Conservation (phyloP, 78 protist species). For the Tieghemostelium lacteum region DNA sequence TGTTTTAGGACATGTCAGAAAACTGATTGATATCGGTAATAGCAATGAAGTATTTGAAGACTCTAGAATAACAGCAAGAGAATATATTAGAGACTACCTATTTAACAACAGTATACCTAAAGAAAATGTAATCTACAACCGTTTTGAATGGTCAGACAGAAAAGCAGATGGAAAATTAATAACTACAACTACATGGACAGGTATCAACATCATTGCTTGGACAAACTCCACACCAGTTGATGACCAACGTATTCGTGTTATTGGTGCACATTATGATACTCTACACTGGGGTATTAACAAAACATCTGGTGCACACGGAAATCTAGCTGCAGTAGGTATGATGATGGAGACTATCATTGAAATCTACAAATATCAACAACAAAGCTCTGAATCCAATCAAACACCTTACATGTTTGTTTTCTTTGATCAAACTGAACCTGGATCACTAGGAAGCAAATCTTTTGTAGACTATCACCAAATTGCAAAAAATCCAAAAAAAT, state of each 20-base stretch:
- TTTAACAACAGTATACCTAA: not conserved
- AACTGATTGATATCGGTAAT: slow-evolving; percentile 60
- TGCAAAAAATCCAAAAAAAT: not conserved
- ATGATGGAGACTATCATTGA: slow-evolving; percentile 6
- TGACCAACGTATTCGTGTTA: not conserved
- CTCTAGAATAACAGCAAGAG: slow-evolving; percentile 50
- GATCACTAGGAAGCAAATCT: slow-evolving; percentile 36
- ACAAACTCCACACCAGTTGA: not conserved
- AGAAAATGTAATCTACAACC: slow-evolving; percentile 51
- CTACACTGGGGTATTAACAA: slow-evolving; percentile 37
- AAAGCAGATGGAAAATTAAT: slow-evolving; percentile 44
- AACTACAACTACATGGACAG: slow-evolving; percentile 66
- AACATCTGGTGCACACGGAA: slow-evolving; percentile 58
- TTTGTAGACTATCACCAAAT: slow-evolving; percentile 17
- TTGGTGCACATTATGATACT: slow-evolving; percentile 57
- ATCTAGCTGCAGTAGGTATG: slow-evolving; percentile 11
- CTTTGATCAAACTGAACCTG: slow-evolving; percentile 68
- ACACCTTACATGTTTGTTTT: slow-evolving; percentile 54
- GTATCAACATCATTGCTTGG: slow-evolving; percentile 67
- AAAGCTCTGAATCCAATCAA: not conserved
- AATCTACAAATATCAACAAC: not conserved
- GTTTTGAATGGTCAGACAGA: slow-evolving; percentile 67
- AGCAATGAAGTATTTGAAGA: slow-evolving; percentile 39
- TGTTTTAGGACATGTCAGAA: slow-evolving; percentile 6
- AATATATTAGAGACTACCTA: slow-evolving; percentile 27